These are phyloP conservation scores for Cordia subcordata DNA, from an alignment of 257 asterid genomes.

Conservation along the genomic window DNA sequence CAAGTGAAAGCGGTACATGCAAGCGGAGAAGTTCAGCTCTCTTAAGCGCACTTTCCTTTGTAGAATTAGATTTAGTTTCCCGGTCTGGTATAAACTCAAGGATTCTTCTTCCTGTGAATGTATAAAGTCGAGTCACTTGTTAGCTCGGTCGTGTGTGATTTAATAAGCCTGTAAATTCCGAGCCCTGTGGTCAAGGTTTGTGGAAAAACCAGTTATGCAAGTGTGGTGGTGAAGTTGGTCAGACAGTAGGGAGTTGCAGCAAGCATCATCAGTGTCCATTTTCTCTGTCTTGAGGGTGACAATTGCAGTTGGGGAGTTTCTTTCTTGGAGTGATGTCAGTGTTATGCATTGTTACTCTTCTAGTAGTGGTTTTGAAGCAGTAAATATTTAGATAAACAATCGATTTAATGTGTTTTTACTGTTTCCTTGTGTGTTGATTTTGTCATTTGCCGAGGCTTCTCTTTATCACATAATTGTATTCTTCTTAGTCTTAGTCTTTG, in stretches of 20 bases:
- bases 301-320: not conserved
- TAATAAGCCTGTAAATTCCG: not conserved
- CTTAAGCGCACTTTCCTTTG: constrained; percentile 20
- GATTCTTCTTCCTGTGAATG: constrained; percentile 13
- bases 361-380: not conserved
- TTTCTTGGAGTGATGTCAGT: not conserved
- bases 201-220: no score
- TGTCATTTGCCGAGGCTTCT: not conserved
- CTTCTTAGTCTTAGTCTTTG: no score
- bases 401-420: not conserved
- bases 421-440: not conserved
- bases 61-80: constrained; percentile 3
- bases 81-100: constrained; percentile 1
- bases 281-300: not conserved
- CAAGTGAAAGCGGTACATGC: constrained; percentile 76
- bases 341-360: not conserved
- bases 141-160: not conserved
- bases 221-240: no score
- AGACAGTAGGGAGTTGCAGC: no score
- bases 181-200: no score
- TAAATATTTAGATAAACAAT: no score
- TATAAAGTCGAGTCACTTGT: constrained; percentile 3
- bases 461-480: no score
- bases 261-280: no score
- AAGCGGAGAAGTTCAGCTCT: constrained; percentile 57